These are phyloP conservation scores for Fragilaria crotonensis DNA, from an alignment of 108 stramenopile species.

Conservation along the genomic window DNA sequence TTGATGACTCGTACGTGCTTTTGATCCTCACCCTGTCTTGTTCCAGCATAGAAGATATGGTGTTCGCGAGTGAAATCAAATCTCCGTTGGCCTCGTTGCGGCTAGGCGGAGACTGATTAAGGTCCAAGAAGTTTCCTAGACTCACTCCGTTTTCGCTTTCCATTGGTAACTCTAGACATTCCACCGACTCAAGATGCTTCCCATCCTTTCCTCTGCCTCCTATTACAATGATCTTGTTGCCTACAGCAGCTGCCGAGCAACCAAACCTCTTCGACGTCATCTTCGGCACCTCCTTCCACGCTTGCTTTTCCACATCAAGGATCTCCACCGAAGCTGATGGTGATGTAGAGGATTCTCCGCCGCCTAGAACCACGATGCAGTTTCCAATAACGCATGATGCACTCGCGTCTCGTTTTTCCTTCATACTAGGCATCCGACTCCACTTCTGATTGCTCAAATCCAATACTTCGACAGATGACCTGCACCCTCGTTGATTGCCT, in stretches of 20 bases:
- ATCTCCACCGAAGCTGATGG: not conserved
- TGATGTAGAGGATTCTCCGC: not conserved
- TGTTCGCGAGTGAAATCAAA: not conserved
- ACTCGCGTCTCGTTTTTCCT: conserved; percentile 4
- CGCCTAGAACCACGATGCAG: conserved; percentile 1
- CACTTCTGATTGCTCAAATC: not conserved
- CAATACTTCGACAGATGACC: not conserved
- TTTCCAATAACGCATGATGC: conserved; percentile 1
- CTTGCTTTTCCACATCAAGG: conserved; percentile 1
- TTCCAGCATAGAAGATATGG: not conserved
- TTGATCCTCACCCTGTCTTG: not conserved
- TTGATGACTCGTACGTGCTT: not conserved
- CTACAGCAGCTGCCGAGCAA: not conserved
- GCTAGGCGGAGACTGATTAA: not conserved
- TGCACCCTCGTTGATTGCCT: not conserved
- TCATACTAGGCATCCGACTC: not conserved
- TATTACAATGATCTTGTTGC: conserved; percentile 2
- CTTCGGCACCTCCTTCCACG: conserved; percentile 1
- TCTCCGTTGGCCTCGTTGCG: not conserved
- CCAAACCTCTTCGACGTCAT: conserved; percentile 8
- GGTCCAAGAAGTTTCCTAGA: not conserved
- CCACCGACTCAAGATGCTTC: conserved; percentile 2
- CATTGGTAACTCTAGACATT: not conserved
- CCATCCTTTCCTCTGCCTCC: conserved; percentile 1
- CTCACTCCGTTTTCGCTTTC: not conserved